Percentiles rank a stretch among this genome's conserved stretches.
These are phyloP conservation scores for Sarocladiaceae sp. DNA, from an alignment of 2,329 filamentous ascomycete species.

Conservation along the genomic window DNA sequence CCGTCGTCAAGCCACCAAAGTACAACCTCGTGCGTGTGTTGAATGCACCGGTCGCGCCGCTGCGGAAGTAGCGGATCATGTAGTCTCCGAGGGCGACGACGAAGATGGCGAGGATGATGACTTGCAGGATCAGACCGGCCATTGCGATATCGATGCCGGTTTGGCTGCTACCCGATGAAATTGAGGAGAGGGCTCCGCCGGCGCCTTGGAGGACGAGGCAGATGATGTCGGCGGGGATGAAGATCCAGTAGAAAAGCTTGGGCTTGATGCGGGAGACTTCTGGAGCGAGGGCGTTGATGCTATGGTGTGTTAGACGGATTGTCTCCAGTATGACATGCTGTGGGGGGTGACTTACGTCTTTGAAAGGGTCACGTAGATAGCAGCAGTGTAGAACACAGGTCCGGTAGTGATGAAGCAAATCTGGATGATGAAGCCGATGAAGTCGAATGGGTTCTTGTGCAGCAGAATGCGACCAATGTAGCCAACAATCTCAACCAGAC, in stretches of 20 bases:
- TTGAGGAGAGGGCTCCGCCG: conserved; percentile 47
- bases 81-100: conserved; percentile 43
- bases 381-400: conserved; percentile 46
- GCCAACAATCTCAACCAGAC: conserved; percentile 54
- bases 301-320: conserved; percentile 12
- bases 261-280: conserved; percentile 37
- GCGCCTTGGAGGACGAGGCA: conserved; percentile 52
- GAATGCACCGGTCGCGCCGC: conserved; percentile 15
- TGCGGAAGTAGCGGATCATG: conserved; percentile 33
- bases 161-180: conserved; percentile 39
- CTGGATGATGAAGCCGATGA: conserved; percentile 59
- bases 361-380: conserved; percentile 59
- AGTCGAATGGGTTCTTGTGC: conserved; percentile 51
- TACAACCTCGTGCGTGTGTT: conserved; percentile 35
- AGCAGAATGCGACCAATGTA: conserved; percentile 56
- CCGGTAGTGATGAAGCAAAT: conserved; percentile 43
- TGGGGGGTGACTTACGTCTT: conserved; percentile 24
- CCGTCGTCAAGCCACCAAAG: conserved; percentile 44
- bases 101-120: conserved; percentile 51
- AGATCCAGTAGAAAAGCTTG: conserved; percentile 37
- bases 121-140: conserved; percentile 55
- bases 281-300: conserved; percentile 34
- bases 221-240: conserved; percentile 49
- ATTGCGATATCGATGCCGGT: conserved; percentile 32
- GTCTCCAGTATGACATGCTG: not conserved